phyloP scores from a whole-genome alignment of 208 protist species.

The Trypanosoma vivax region DNA sequence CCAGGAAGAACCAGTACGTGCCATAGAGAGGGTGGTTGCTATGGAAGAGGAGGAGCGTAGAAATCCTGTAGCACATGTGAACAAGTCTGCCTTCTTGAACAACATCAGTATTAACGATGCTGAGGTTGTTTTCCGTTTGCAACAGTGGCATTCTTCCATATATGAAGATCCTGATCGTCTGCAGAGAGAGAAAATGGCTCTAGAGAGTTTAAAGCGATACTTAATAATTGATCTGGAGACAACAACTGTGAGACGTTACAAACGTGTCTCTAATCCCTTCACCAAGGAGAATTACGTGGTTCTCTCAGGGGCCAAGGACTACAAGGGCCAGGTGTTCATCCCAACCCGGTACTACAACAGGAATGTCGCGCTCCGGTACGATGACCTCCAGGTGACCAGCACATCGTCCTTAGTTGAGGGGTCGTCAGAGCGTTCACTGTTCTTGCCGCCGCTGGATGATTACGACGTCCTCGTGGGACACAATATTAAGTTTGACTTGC shows the following conservation, averaged over 20 bases:
- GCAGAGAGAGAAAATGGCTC: slow-evolving; percentile 57
- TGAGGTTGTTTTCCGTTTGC: slow-evolving; percentile 82
- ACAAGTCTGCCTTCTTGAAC: slow-evolving; percentile 73
- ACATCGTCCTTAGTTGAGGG: slow-evolving; percentile 61
- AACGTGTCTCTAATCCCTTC: slow-evolving; percentile 89
- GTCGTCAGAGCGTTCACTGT: slow-evolving; percentile 75
- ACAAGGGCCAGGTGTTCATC: slow-evolving; percentile 86
- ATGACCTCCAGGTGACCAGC: slow-evolving; percentile 61
- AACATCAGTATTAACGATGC: slow-evolving; percentile 83
- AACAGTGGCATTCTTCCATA: slow-evolving; percentile 84
- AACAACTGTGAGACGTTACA: slow-evolving; percentile 82
- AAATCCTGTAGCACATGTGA: slow-evolving; percentile 64
- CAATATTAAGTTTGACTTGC: slow-evolving; percentile 92
- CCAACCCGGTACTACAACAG: slow-evolving; percentile 75
- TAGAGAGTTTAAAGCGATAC: slow-evolving; percentile 57
- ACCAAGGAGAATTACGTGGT: slow-evolving; percentile 87
- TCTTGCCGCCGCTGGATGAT: slow-evolving; percentile 81
- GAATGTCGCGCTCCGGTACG: slow-evolving; percentile 70
- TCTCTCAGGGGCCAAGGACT: slow-evolving; percentile 81
- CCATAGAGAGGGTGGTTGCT: slow-evolving; percentile 26
- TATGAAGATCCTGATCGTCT: slow-evolving; percentile 76
- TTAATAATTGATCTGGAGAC: slow-evolving; percentile 88
- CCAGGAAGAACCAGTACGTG: slow-evolving; percentile 33
- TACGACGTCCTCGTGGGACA: slow-evolving; percentile 91
- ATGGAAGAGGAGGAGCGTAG: slow-evolving; percentile 36